Base-by-base conservation (phyloP, 495 filamentous ascomycete genomes). In the Hapsidospora chrysogenum region DNA sequence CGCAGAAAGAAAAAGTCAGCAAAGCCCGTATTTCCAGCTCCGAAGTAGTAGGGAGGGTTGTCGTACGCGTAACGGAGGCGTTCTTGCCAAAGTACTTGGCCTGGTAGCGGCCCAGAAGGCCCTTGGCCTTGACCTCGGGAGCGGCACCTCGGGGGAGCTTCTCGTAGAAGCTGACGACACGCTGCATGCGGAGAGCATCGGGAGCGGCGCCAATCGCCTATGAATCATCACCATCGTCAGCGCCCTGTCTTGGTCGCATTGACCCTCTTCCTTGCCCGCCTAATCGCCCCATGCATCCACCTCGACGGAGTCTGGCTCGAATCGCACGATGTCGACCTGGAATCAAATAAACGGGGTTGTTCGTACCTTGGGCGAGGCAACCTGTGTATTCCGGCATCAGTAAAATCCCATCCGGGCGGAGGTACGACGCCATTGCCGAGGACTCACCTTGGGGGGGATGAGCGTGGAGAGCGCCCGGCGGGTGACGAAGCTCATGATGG, bases 141-240 rank as follows among this genome's bases (percentile, higher is more conserved):
- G 85, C 84, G 42, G 80, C 54, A 39, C 89, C 89, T 53, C 82
- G 78, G 54, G 89, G 89, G 22, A 99, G 80, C 57, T 85, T 87
- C 63, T 85, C 82, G 68, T 99, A 99, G 75, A 99, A 95, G 69
- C 68, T 79, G 58, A 94, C 87, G 40, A 96, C 81, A 46, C 86
- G 77, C 57, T 87, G 76, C 87, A 97, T 94, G 50, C 85, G 80
- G 45, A 79, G 72, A 50, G 89, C 89, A 80, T 95, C 84, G 51
- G 85, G 80, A 40, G 84, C 83, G 53, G 79, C 81, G 45, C 86
- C 85, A 50, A 94, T 85, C 35, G 78, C 82, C 83, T 92, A 31
- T 35, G 22, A 11, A 26, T n/a, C n/a, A n/a, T n/a, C n/a, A n/a
- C n/a, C n/a, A n/a, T n/a, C n/a, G n/a, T n/a, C n/a, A n/a, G n/a